Evolutionary conservation across 108 stramenopile genomes (phyloP).

Genomic region (Aurantiochytrium sp.): DNA sequence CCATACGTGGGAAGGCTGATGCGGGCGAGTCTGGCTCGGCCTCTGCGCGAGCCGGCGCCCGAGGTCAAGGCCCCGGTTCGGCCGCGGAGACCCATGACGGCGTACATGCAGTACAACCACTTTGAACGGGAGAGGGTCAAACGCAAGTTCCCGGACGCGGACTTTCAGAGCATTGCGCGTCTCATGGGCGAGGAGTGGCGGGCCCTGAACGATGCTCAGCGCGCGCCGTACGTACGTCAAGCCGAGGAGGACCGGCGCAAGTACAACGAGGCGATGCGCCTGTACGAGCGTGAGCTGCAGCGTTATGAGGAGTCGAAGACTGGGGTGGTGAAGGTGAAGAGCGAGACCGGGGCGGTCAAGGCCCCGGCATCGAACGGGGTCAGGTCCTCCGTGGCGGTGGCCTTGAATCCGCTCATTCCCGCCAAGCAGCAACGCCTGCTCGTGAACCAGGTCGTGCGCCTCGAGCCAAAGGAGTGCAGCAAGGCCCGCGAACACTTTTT

Average conservation of each 20-base stretch:
- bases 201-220: background rate
- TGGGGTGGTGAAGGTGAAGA: background rate
- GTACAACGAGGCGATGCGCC: background rate
- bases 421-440: background rate
- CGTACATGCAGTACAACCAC: conserved; percentile 3
- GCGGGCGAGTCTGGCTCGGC: background rate
- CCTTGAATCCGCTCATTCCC: background rate
- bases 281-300: background rate
- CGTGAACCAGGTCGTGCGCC: background rate
- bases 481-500: background rate
- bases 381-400: background rate
- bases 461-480: background rate
- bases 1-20: background rate
- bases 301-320: background rate
- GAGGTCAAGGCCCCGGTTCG: background rate
- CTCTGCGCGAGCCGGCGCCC: background rate
- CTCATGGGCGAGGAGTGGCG: background rate
- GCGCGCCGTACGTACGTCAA: background rate
- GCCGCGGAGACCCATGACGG: background rate
- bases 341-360: background rate
- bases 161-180: background rate
- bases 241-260: background rate
- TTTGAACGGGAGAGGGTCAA: background rate
- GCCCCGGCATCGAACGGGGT: background rate
- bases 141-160: background rate